Evolutionary conservation across 2,329 filamentous ascomycete genomes (phyloP).

Genomic region (Pseudocercospora musae): DNA sequence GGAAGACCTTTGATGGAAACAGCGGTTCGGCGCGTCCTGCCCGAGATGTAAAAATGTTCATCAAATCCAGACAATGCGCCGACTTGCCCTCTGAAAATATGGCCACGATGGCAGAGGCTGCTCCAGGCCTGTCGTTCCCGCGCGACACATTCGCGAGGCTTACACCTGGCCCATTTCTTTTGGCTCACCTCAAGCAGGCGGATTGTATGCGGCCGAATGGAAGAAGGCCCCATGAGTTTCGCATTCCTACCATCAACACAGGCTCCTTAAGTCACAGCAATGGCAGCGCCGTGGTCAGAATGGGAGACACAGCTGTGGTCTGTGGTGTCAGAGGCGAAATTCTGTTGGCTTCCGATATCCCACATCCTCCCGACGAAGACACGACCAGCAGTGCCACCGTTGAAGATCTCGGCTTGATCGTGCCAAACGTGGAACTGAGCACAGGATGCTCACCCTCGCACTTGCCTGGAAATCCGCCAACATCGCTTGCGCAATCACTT

Average conservation of each 20-base stretch:
- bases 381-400: conserved; percentile 33
- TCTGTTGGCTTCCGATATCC: conserved; percentile 70
- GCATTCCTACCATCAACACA: conserved; percentile 72
- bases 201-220: conserved; percentile 75
- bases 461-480: conserved; percentile 78
- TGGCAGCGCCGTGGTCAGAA: conserved; percentile 81
- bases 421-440: conserved; percentile 88
- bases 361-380: conserved; percentile 51
- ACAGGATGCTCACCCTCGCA: conserved; percentile 87
- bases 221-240: conserved; percentile 65
- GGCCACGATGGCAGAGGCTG: conserved; percentile 5
- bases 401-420: conserved; percentile 64
- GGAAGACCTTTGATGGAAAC: too few species aligned
- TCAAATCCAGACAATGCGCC: neutral
- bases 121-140: conserved; percentile 48
- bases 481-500: conserved; percentile 75
- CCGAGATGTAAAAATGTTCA: neutral
- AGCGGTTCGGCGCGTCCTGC: neutral
- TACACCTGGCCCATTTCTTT: conserved; percentile 82
- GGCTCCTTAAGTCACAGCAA: conserved; percentile 85
- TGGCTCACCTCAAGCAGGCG: conserved; percentile 74
- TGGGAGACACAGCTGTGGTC: conserved; percentile 90
- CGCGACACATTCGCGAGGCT: conserved; percentile 81
- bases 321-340: conserved; percentile 89
- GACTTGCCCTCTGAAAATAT: neutral